These are phyloP conservation scores for Neurospora sublineolata DNA, from an alignment of 495 filamentous ascomycete species.

Conservation along the genomic window DNA sequence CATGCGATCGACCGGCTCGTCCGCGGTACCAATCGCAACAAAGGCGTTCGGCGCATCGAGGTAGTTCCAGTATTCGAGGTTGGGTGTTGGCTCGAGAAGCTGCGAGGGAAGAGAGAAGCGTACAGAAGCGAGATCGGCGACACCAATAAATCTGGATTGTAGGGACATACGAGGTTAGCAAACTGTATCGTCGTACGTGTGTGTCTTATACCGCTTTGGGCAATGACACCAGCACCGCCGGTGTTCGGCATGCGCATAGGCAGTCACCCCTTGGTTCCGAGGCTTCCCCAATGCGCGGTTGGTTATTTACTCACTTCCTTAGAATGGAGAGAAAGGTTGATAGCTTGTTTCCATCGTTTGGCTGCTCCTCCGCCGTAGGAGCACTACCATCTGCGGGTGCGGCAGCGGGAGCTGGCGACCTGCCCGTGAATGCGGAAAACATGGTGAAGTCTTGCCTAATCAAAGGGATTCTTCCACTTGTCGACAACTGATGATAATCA, in stretches of 20 bases:
- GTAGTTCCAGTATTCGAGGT: slow-evolving; percentile 98
- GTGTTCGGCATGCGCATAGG: background rate
- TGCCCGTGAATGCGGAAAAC: background rate
- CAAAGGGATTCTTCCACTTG: background rate
- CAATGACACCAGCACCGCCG: background rate
- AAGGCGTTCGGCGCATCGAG: slow-evolving; percentile 93
- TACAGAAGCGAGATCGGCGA: slow-evolving; percentile 87
- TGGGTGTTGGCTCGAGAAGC: slow-evolving; percentile 88
- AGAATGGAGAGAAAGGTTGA: slow-evolving; percentile 74
- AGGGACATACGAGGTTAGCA: background rate
- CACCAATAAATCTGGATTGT: slow-evolving; percentile 68
- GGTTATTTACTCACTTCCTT: slow-evolving; percentile 48
- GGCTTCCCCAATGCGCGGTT: background rate
- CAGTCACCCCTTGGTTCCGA: background rate
- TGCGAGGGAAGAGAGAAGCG: slow-evolving; percentile 93
- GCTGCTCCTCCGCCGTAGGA: slow-evolving; percentile 38
- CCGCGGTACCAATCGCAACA: slow-evolving; percentile 87
- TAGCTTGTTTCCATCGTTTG: slow-evolving; percentile 74
- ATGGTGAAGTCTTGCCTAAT: background rate
- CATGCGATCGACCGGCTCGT: slow-evolving; percentile 85
- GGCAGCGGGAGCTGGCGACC: slow-evolving; percentile 3
- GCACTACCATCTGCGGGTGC: background rate
- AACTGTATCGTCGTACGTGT: background rate
- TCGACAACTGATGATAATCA: background rate
- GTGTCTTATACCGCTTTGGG: background rate